phyloP scores from a whole-genome alignment of 495 filamentous ascomycete genomes.

The Filosporella fistucella region DNA sequence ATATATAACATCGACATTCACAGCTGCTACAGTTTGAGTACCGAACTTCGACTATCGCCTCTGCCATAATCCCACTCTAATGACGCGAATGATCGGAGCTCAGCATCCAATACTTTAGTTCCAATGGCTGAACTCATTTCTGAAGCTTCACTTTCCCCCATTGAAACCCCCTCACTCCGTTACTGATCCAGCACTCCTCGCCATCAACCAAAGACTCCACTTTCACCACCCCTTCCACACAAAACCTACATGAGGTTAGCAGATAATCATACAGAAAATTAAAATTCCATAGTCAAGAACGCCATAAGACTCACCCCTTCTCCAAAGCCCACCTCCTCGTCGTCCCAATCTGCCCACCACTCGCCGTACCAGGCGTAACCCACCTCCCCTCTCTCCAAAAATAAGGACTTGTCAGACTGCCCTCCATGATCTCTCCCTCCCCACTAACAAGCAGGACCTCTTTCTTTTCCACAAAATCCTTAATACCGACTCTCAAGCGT shows the following conservation, averaged over 20 bases:
- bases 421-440: conserved; percentile 71
- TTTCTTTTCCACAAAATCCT: conserved; percentile 39
- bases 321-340: conserved; percentile 76
- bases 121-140: too few relatives aligned
- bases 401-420: conserved; percentile 75
- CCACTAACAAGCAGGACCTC: conserved; percentile 75
- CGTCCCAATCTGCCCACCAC: conserved; percentile 79
- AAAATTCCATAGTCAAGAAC: too few relatives aligned
- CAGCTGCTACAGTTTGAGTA: too few relatives aligned
- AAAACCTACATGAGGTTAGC: conserved; percentile 26
- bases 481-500: conserved; percentile 51
- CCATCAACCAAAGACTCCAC: conserved; percentile 56
- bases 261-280: not conserved
- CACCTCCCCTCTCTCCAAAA: conserved; percentile 64
- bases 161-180: conserved; percentile 77
- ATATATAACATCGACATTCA: too few relatives aligned
- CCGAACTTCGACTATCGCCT: too few relatives aligned
- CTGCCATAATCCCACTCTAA: too few relatives aligned
- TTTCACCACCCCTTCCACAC: conserved; percentile 56
- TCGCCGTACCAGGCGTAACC: conserved; percentile 57
- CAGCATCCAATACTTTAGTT: too few relatives aligned
- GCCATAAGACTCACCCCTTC: conserved; percentile 37
- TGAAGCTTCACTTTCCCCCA: conserved; percentile 31
- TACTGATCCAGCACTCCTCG: conserved; percentile 81
- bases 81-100: too few relatives aligned